phyloP scores from a whole-genome alignment of 2,329 filamentous ascomycete species.

The Colletotrichum sp. region DNA sequence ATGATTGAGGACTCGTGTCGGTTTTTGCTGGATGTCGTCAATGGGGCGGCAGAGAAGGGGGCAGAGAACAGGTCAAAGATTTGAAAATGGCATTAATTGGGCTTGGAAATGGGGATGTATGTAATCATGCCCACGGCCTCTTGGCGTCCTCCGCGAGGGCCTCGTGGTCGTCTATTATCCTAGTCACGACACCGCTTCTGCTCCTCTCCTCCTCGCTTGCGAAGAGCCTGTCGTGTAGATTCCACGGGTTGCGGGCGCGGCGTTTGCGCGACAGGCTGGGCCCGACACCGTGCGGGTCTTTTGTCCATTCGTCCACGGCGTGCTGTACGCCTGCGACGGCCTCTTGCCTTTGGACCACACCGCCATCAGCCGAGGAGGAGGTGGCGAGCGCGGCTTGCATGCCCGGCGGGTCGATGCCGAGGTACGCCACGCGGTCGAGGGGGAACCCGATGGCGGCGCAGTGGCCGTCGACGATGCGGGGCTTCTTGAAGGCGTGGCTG shows the following conservation, averaged over 20 bases:
- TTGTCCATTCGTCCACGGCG: slow-evolving; percentile 53
- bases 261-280: slow-evolving; percentile 53
- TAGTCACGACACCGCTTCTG: slow-evolving; percentile 43
- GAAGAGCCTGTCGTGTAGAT: slow-evolving; percentile 50
- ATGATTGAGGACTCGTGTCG: slow-evolving; percentile 72
- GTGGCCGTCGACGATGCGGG: slow-evolving; percentile 68
- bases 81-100: background rate
- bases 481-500: slow-evolving; percentile 72
- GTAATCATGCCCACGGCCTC: slow-evolving; percentile 43
- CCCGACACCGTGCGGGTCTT: slow-evolving; percentile 58
- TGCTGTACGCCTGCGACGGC: slow-evolving; percentile 47
- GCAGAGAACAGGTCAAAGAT: slow-evolving; percentile 32
- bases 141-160: slow-evolving; percentile 40
- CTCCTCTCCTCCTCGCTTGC: slow-evolving; percentile 32
- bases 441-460: slow-evolving; percentile 66
- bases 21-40: slow-evolving; percentile 62
- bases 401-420: slow-evolving; percentile 70
- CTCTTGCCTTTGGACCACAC: slow-evolving; percentile 36
- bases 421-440: slow-evolving; percentile 47
- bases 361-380: background rate
- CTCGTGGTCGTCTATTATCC: slow-evolving; percentile 39
- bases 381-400: slow-evolving; percentile 33
- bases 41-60: slow-evolving; percentile 26
- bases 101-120: background rate
- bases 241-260: slow-evolving; percentile 54